These are phyloP conservation scores for Podaxis pistillaris DNA, from an alignment of 768 basidiomycete species.

Conservation along the genomic window DNA sequence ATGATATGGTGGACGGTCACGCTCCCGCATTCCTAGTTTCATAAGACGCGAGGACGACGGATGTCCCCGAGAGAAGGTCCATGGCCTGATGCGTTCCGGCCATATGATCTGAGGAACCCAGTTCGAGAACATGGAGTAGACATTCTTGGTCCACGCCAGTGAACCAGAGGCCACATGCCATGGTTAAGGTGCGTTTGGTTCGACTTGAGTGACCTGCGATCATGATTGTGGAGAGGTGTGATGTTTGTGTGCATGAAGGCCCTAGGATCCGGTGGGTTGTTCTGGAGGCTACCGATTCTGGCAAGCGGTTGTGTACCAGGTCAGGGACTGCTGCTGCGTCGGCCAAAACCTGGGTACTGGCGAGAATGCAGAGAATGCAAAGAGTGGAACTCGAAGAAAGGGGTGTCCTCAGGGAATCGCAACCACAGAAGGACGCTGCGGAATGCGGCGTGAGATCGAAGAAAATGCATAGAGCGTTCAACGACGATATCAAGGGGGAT, in stretches of 20 bases:
- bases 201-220: not conserved
- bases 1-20: not conserved
- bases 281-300: not conserved
- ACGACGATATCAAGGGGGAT: too few species aligned
- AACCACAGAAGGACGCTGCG: too few species aligned
- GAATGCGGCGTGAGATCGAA: too few species aligned
- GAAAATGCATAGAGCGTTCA: too few species aligned
- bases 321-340: too few species aligned
- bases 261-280: not conserved
- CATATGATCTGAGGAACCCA: not conserved
- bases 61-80: slow-evolving; percentile 3
- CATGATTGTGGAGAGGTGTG: not conserved
- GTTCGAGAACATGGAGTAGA: not conserved
- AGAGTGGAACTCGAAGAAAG: too few species aligned
- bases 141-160: not conserved
- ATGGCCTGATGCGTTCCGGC: not conserved
- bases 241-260: not conserved
- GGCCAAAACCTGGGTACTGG: too few species aligned
- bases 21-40: not conserved
- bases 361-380: too few species aligned
- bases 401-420: too few species aligned
- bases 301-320: too few species aligned
- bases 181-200: not conserved
- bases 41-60: not conserved
- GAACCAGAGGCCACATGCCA: not conserved